Evolutionary conservation across 2,329 filamentous ascomycete genomes (phyloP).

Genomic region (Blastomyces parvus): DNA sequence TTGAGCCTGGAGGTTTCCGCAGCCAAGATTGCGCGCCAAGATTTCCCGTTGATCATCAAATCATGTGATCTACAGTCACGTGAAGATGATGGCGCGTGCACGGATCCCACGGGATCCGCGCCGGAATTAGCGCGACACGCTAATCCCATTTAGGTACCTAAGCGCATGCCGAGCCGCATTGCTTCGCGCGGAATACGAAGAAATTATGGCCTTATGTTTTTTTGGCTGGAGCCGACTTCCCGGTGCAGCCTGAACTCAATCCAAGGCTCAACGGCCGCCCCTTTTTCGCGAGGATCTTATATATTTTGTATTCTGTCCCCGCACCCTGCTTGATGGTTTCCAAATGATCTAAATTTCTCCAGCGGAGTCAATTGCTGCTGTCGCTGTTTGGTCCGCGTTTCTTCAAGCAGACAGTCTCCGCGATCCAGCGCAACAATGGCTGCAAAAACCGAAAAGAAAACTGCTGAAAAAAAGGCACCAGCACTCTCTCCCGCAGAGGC

Average conservation of each 20-base stretch:
- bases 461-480: neutral
- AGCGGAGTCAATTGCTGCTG: neutral
- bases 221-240: neutral
- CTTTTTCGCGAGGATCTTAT: neutral
- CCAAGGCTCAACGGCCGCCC: neutral
- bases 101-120: neutral
- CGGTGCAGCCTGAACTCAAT: neutral
- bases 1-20: no score
- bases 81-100: neutral
- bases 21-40: no score
- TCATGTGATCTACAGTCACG: neutral
- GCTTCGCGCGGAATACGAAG: neutral
- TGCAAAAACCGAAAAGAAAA: neutral
- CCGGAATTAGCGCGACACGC: neutral
- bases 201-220: conserved; percentile 1
- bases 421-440: neutral
- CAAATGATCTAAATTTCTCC: neutral
- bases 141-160: neutral
- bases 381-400: neutral
- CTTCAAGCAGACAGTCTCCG: neutral
- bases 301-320: neutral
- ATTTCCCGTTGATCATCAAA: no score
- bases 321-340: neutral
- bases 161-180: neutral
- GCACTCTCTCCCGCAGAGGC: neutral